Evolutionary conservation across 1,139 yeast genomes (phyloP), one percentile per base, ranked within the genome.

Genomic region (Kodamaea ohmeri): DNA sequence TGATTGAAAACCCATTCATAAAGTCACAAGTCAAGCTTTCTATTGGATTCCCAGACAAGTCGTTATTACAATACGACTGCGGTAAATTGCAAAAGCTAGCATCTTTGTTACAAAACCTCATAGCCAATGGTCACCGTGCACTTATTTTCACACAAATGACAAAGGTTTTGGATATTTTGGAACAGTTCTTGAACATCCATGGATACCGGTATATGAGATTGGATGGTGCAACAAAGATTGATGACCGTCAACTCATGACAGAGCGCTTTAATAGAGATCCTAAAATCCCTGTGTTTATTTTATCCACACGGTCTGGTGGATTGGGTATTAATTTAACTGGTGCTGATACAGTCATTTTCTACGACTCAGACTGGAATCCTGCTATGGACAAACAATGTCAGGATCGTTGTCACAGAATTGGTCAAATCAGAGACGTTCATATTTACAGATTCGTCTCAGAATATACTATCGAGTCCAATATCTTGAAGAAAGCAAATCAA

Each of bases 351-450:
- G 99, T 94, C 34, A 89, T 94, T n/a, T 94, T 94, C 61, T 94
- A 94, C 58, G 99, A 94, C 61, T 89, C 97, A 2, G 99, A 94
- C 64, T 94, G 99, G 99, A 94, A 94, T 58, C 99, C 99, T 2
- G 96, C 97, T 1, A 94, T 94, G 97, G 99, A 94, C 61, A 88
- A 89, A 56, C 99, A 94, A 61, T 94, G 98, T 66, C 98, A 94
- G 61, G 99, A 94, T 64, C 81, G 99, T 60, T 92, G 98, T 65
- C 99, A 94, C 61, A 83, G 99, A 69, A 94, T 94, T 57, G 99
- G 99, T 3, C 99, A 94, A 58, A 88, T 95, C 16, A 75, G 98
- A 51, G 98, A 94, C 57, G 99, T 94, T 26, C 98, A 94, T 58
- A 92, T 94, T 40, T 94, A 94, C 65, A 72, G 99, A 45, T 85